These are phyloP conservation scores for Sphagnum fallax DNA, from an alignment of 228 moss, liverwort and hornwort species.

Conservation along the genomic window DNA sequence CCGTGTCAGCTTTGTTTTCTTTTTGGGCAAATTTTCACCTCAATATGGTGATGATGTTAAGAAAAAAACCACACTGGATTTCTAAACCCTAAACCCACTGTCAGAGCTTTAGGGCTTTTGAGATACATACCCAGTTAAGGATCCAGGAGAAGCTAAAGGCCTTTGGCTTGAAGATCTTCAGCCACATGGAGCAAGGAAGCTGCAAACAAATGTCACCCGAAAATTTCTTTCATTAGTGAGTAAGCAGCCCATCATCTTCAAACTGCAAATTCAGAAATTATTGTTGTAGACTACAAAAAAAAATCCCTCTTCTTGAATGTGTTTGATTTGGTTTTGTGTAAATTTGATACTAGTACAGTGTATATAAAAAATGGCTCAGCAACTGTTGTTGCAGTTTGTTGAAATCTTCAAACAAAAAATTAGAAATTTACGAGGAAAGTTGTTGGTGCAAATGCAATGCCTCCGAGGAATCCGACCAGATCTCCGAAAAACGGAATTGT, in stretches of 20 bases:
- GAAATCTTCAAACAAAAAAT: no score
- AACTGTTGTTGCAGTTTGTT: no score
- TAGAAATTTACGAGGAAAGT: slow-evolving; percentile 39
- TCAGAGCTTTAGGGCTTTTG: neutral
- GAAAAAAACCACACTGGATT: neutral
- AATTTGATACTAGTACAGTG: no score
- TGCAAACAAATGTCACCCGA: slow-evolving; percentile 6
- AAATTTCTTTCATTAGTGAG: neutral
- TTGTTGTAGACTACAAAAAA: no score
- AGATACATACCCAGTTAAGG: slow-evolving; percentile 24
- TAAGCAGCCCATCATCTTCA: no score
- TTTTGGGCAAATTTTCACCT: no score
- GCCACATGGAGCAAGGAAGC: slow-evolving; percentile 56
- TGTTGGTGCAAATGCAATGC: slow-evolving; percentile 57
- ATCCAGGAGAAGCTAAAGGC: slow-evolving; percentile 26
- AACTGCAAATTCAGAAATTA: no score
- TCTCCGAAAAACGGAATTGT: slow-evolving; percentile 49
- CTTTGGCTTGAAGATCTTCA: slow-evolving; percentile 50
- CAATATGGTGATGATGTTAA: neutral
- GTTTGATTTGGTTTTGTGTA: no score
- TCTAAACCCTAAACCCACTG: neutral
- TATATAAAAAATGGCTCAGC: no score
- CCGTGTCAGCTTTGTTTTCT: no score
- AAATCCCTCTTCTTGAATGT: no score
- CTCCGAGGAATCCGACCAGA: slow-evolving; percentile 48